A percentile compares a stretch with the other conserved stretches of the same genome.
phyloP scores from a whole-genome alignment of 2,329 filamentous ascomycete species.

The Colletotrichum phormii region DNA sequence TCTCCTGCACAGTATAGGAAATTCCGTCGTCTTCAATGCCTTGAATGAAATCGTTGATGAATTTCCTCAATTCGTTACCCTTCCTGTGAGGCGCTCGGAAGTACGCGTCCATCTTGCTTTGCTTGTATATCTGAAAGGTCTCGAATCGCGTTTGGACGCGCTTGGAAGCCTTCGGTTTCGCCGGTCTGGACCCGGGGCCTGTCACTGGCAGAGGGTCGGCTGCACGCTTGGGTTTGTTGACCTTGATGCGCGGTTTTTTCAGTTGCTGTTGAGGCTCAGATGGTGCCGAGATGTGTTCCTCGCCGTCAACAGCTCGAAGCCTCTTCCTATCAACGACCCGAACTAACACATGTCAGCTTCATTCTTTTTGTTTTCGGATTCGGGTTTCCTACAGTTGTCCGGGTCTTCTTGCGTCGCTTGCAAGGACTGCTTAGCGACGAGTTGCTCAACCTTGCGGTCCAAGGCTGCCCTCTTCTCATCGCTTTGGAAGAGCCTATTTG shows the following conservation, averaged over 20 bases:
- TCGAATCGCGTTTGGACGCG: not conserved
- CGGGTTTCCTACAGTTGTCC: not conserved
- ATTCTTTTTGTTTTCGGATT: not conserved
- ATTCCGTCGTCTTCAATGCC: not conserved
- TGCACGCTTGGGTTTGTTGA: not conserved
- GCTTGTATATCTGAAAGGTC: not conserved
- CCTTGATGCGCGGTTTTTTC: not conserved
- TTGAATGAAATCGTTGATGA: constrained; percentile 3
- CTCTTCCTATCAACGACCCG: not conserved
- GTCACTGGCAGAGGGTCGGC: not conserved
- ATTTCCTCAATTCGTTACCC: not conserved
- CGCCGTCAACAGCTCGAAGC: not conserved
- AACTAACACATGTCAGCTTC: not conserved
- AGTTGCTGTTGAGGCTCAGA: not conserved
- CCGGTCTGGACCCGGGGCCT: not conserved
- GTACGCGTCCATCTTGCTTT: not conserved
- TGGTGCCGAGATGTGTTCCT: not conserved
- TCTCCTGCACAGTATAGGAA: not conserved
- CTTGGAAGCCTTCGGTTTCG: not conserved
- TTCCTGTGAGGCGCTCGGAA: not conserved
- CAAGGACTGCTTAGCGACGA: not conserved
- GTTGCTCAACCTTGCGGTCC: constrained; percentile 1
- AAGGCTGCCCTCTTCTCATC: not conserved
- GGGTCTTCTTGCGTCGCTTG: not conserved
- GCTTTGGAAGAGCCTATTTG: not conserved